Evolutionary conservation across 352 stramenopile genomes (phyloP).

Genomic region (Globisporangium uncinulatum): DNA sequence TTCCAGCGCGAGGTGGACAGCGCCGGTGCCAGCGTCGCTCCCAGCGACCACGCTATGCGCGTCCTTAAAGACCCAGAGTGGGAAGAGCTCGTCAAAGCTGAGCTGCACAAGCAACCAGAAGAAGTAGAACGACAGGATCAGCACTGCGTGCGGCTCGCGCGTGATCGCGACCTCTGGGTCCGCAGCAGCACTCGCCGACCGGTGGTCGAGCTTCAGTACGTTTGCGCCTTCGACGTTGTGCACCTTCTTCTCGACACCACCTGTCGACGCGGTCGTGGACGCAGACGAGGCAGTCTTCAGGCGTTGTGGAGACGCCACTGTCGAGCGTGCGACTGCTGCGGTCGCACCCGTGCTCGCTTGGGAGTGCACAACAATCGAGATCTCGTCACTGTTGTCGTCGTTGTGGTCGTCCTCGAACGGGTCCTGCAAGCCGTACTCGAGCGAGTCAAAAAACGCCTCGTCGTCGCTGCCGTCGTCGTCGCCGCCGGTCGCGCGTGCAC

Average conservation of each 20-base stretch:
- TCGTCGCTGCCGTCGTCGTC: slow-evolving; percentile 62
- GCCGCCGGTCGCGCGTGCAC: slow-evolving; percentile 17
- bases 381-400: slow-evolving; percentile 26
- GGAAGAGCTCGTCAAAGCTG: slow-evolving; percentile 76
- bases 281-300: slow-evolving; percentile 4
- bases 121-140: slow-evolving; percentile 67
- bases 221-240: slow-evolving; percentile 21
- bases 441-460: slow-evolving; percentile 79
- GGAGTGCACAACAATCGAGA: slow-evolving; percentile 73
- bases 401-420: slow-evolving; percentile 53
- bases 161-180: slow-evolving; percentile 57
- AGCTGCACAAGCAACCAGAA: slow-evolving; percentile 68
- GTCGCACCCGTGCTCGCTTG: slow-evolving; percentile 31
- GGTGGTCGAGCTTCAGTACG: slow-evolving; percentile 11
- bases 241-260: slow-evolving; percentile 9
- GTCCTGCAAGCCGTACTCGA: slow-evolving; percentile 72
- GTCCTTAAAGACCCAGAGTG: slow-evolving; percentile 77
- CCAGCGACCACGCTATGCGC: slow-evolving; percentile 12
- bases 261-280: slow-evolving; percentile 6
- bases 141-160: slow-evolving; percentile 51
- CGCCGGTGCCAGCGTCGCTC: not conserved
- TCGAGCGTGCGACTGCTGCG: slow-evolving; percentile 26
- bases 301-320: not conserved
- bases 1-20: slow-evolving; percentile 4
- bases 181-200: not conserved